Percentiles rank a stretch among this genome's conserved stretches.
Evolutionary conservation across 257 asterid species (phyloP).

Genomic region (Fraxinus anomala): DNA sequence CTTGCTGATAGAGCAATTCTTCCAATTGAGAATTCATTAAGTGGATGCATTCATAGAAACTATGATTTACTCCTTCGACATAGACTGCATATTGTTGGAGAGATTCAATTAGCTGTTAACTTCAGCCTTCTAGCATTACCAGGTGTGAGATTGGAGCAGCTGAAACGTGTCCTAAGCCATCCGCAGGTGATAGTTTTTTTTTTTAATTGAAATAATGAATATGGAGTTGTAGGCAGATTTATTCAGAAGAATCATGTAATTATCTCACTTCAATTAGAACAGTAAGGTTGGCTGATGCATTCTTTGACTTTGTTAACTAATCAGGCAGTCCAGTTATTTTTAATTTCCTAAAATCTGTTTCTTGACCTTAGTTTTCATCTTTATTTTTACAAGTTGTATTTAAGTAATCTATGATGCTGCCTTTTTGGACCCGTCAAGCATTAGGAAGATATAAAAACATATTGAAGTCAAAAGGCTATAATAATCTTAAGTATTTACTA

Average conservation of each 20-base stretch:
- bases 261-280: not conserved
- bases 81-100: constrained; percentile 38
- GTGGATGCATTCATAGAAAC: constrained; percentile 37
- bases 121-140: constrained; percentile 34
- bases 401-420: not conserved
- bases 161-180: constrained; percentile 35
- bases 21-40: constrained; percentile 34
- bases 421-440: not conserved
- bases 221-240: not conserved
- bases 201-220: not conserved
- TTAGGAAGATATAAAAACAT: not conserved
- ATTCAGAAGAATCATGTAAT: not conserved
- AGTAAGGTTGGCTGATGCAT: not conserved
- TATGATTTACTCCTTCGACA: constrained; percentile 39
- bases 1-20: constrained; percentile 35
- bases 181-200: constrained; percentile 26
- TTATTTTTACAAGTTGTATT: not conserved
- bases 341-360: not conserved
- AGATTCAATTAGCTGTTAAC: constrained; percentile 33
- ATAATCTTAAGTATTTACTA: not conserved
- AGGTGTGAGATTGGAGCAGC: constrained; percentile 26
- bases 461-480: not conserved
- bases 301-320: not conserved
- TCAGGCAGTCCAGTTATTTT: not conserved
- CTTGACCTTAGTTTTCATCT: not conserved